phyloP scores from a whole-genome alignment of 352 stramenopile species.

The Plasmopara viticola region DNA sequence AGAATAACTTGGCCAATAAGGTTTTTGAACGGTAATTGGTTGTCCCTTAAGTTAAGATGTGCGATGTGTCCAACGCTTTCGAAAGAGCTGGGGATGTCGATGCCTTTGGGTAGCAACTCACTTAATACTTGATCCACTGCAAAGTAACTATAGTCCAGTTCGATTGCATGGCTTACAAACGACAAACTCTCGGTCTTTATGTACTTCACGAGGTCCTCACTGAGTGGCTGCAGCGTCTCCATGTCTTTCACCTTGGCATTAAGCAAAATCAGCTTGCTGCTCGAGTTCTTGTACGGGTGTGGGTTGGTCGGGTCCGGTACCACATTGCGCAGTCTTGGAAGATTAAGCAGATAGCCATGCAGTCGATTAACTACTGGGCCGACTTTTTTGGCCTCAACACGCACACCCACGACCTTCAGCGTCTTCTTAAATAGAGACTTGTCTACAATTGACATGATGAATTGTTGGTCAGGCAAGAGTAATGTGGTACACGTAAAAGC shows the following conservation, averaged over 20 bases:
- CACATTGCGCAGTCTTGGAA: conserved; percentile 65
- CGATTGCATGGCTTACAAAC: conserved; percentile 61
- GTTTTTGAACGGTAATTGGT: conserved; percentile 93
- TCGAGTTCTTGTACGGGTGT: conserved; percentile 55
- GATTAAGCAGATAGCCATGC: conserved; percentile 67
- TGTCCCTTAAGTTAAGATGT: conserved; percentile 95
- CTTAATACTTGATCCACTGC: conserved; percentile 74
- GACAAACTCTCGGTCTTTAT: conserved; percentile 47
- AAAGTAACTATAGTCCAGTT: conserved; percentile 77
- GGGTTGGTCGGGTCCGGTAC: conserved; percentile 59
- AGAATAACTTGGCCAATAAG: conserved; percentile 97
- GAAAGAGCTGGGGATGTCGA: conserved; percentile 91
- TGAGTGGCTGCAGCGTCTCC: conserved; percentile 46
- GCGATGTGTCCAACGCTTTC: conserved; percentile 96
- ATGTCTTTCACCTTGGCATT: conserved; percentile 55
- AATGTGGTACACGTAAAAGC: too few relatives aligned
- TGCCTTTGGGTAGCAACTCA: conserved; percentile 70
- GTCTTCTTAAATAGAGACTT: conserved; percentile 68
- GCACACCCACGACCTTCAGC: conserved; percentile 59
- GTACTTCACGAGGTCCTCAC: conserved; percentile 45
- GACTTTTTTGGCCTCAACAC: conserved; percentile 79
- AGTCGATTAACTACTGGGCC: conserved; percentile 61
- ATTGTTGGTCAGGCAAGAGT: too few relatives aligned
- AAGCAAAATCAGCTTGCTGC: conserved; percentile 65
- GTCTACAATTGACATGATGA: conserved; percentile 37